Base-by-base conservation (phyloP, 345 rosid genomes). In the Salix purpurea region DNA sequence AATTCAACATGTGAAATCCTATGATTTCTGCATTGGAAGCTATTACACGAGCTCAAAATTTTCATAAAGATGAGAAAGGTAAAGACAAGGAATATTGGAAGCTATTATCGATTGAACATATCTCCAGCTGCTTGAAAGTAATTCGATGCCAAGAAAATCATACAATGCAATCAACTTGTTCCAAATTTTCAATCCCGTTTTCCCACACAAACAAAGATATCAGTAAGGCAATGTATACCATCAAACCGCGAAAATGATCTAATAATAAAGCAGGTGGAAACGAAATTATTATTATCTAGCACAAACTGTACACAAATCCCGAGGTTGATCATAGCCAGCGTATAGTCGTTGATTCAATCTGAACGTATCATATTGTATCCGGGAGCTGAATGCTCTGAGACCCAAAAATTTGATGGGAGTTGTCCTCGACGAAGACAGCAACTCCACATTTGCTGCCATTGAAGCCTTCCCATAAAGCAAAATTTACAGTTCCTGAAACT, bases 381-480 rank as follows among this genome's bases (percentile, higher is more conserved):
- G 95, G 94, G 74, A 94, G 74, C 70, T 83, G 84, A 79, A 91
- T 81, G 78, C 73, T 87, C 85, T 90, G 97, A 0, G 95, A 85
- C 70, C 97, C 91, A 79, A 90, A 87, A 77, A 94, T 89, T 46
- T 89, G 91, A 76, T 90, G 86, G 23, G 91, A 82, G 28, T 39
- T 83, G 90, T 85, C 88, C 74, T 91, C 90, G 74, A 89, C 84
- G 77, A 94, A 92, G 77, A 94, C 85, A 24, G 78, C 89, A 46
- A 91, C 42, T 12, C 92, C 91, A 70, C 92, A 94, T 84, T 91
- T 94, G 84, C 40, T 80, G 81, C 81, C 58, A 66, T 86, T 88
- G 91, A 92, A 92, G 67, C 87, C 85, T 28, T 91, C 92, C 98
- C 95, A 91, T 0, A 91, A 80, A n/a, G 87, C 46, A 78, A 92